Base-by-base conservation (phyloP, 1,284 basidiomycete species). In the Rhodotorula sp. region DNA sequence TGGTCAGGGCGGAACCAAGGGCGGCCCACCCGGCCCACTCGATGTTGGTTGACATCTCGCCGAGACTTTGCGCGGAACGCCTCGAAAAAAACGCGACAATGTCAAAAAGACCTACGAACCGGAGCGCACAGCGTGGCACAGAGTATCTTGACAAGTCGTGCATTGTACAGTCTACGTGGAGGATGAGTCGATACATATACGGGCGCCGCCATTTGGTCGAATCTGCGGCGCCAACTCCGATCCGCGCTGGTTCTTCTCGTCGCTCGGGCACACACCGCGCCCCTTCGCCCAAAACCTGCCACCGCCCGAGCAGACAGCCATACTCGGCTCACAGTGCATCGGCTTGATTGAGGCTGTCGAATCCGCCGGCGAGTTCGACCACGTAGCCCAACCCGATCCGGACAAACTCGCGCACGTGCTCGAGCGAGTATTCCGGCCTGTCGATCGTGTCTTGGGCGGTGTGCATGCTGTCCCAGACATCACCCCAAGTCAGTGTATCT, bases 401-500 rank as follows among this genome's bases (percentile, higher is more conserved):
- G 18, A 68, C 66, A 48, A 65, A 70, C 58, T 73, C 66, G n/a
- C 39, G 8, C 29, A 83, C 82, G 76, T 87, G 86, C 23, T 82
- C 81, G 82, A 87, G 87, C 78, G 89, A 91, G 83, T 96, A 97
- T 81, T 94, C 93, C 29, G 87, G 84, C 76, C 92, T 86, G 80
- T 94, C 90, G 73, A 90, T 90, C 60, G 89, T 84, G 88, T 97
- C 93, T 61, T 86, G 87, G 29, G 84, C 80, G 8, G 88, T 88
- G 82, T 97, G 94, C 72, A 97, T 94, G 81, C 91, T 85, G 80
- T 8, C 14, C 7, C 3, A 2, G 39, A 14, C n/a, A 18, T 10
- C 26, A 26, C 15, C 26, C 12, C 0, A 18, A n/a, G 18, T 29
- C 26, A 56, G 14, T 54, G 14, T 12, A 29, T 5, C 3, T 43